A percentile compares a stretch with the other conserved stretches of the same genome.
Conservation (phyloP, 345 rosid species). For the Chamaenerion angustifolium region DNA sequence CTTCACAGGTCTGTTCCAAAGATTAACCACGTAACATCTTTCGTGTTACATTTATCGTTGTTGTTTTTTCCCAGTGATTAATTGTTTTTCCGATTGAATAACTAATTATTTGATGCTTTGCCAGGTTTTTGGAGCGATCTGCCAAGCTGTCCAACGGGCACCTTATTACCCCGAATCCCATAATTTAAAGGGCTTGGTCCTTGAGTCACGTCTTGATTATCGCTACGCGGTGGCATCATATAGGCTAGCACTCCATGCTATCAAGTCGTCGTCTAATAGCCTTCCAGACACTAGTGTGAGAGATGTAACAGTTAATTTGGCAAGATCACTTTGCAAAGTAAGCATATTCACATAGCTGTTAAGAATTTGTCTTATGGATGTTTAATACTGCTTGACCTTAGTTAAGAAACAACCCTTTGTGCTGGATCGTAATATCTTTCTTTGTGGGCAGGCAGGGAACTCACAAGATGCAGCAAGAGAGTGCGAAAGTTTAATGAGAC, state of each 20-base stretch:
- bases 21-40: too few species aligned
- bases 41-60: too few species aligned
- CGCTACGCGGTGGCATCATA: constrained; percentile 50
- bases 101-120: constrained; percentile 1
- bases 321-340: constrained; percentile 68
- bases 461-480: constrained; percentile 51
- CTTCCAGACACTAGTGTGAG: constrained; percentile 28
- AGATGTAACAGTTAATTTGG: constrained; percentile 66
- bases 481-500: constrained; percentile 45
- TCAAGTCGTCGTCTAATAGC: constrained; percentile 23
- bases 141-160: constrained; percentile 77
- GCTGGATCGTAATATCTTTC: not conserved
- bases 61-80: too few species aligned
- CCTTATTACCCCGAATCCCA: constrained; percentile 77
- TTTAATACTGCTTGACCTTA: too few species aligned
- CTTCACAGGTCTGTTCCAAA: constrained; percentile 52
- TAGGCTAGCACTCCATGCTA: constrained; percentile 44
- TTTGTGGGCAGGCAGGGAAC: constrained; percentile 37
- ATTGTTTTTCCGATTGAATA: not conserved
- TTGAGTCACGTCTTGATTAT: constrained; percentile 65
- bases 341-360: constrained; percentile 3
- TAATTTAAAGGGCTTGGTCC: constrained; percentile 70
- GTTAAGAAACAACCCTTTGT: too few species aligned
- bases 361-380: too few species aligned
- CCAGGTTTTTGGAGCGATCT: constrained; percentile 79